A percentile compares a stretch with the other conserved stretches of the same genome.
These are phyloP conservation scores for Phytophthora ohioensis DNA, from an alignment of 352 stramenopile species.

Conservation along the genomic window DNA sequence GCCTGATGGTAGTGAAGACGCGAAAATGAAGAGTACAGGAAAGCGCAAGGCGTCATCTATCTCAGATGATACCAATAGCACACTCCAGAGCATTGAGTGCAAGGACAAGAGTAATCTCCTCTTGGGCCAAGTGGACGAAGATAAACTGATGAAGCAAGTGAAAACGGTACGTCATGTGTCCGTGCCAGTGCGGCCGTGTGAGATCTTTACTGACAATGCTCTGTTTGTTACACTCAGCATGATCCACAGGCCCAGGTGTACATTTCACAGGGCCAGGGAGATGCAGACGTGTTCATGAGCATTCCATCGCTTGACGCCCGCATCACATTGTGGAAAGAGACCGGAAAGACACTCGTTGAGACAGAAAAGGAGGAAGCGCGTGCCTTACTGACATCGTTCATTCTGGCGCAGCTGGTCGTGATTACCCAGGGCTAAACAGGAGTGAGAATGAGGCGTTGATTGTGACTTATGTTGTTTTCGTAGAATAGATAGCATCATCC, in stretches of 20 bases:
- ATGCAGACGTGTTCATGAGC: constrained; percentile 84
- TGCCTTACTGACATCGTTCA: constrained; percentile 63
- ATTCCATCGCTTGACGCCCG: constrained; percentile 80
- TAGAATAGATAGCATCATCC: constrained; percentile 35
- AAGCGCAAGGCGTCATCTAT: constrained; percentile 39
- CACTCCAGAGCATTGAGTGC: constrained; percentile 58
- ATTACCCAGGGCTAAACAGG: constrained; percentile 41
- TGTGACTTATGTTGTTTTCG: constrained; percentile 17
- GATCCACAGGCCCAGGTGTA: constrained; percentile 76
- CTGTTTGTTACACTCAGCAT: constrained; percentile 47
- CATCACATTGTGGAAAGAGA: constrained; percentile 82
- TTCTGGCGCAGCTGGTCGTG: constrained; percentile 62
- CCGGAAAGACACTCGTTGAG: constrained; percentile 80
- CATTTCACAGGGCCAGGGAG: constrained; percentile 80
- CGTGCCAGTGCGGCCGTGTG: not conserved
- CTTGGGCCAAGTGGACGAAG: constrained; percentile 80
- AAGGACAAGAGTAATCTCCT: constrained; percentile 68
- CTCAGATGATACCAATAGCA: constrained; percentile 24
- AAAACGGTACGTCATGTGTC: constrained; percentile 57
- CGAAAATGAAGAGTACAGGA: constrained; percentile 36
- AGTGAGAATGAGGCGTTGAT: constrained; percentile 17
- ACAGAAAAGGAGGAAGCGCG: constrained; percentile 79
- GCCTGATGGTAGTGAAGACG: constrained; percentile 19
- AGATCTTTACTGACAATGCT: constrained; percentile 1
- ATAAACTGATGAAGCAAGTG: constrained; percentile 79